These are phyloP conservation scores for Leccinum broughii DNA, from an alignment of 768 basidiomycete genomes.

Conservation along the genomic window DNA sequence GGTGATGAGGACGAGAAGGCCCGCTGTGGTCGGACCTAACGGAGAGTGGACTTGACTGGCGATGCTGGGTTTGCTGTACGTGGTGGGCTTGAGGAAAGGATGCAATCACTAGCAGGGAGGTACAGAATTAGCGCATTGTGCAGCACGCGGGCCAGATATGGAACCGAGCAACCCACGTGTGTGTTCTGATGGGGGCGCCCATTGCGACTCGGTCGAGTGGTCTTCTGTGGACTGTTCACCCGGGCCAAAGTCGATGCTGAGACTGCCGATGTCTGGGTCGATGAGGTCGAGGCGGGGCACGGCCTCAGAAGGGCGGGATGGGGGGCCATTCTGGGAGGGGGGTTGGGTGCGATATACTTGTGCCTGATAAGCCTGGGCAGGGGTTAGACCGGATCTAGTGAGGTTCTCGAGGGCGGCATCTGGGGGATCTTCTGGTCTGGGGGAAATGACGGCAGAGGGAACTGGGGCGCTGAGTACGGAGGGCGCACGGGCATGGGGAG, in stretches of 20 bases:
- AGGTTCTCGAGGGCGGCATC: slow-evolving; percentile 46
- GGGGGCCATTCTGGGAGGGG: slow-evolving; percentile 33
- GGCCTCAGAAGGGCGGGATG: slow-evolving; percentile 26
- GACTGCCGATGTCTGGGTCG: slow-evolving; percentile 55
- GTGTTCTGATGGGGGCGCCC: slow-evolving; percentile 44
- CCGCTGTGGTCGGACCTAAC: slow-evolving; percentile 40
- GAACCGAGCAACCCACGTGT: slow-evolving; percentile 41
- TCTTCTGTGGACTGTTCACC: slow-evolving; percentile 37
- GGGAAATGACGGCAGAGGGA: slow-evolving; percentile 44
- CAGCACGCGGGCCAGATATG: slow-evolving; percentile 29
- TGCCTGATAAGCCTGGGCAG: slow-evolving; percentile 80
- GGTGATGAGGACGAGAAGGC: slow-evolving; percentile 44
- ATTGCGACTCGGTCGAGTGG: slow-evolving; percentile 58
- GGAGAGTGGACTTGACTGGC: slow-evolving; percentile 39
- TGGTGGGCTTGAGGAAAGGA: slow-evolving; percentile 26
- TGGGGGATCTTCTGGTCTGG: slow-evolving; percentile 50
- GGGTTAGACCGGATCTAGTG: slow-evolving; percentile 58
- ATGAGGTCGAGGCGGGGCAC: slow-evolving; percentile 47
- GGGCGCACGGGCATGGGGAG: slow-evolving; percentile 46
- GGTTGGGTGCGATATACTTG: slow-evolving; percentile 61
- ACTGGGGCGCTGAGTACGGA: slow-evolving; percentile 49
- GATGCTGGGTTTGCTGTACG: slow-evolving; percentile 28
- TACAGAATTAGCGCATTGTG: slow-evolving; percentile 28
- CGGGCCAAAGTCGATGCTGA: slow-evolving; percentile 56
- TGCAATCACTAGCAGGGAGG: slow-evolving; percentile 26